These are phyloP conservation scores for Trichaptum fuscoviolaceum DNA, from an alignment of 768 basidiomycete genomes.

Conservation along the genomic window DNA sequence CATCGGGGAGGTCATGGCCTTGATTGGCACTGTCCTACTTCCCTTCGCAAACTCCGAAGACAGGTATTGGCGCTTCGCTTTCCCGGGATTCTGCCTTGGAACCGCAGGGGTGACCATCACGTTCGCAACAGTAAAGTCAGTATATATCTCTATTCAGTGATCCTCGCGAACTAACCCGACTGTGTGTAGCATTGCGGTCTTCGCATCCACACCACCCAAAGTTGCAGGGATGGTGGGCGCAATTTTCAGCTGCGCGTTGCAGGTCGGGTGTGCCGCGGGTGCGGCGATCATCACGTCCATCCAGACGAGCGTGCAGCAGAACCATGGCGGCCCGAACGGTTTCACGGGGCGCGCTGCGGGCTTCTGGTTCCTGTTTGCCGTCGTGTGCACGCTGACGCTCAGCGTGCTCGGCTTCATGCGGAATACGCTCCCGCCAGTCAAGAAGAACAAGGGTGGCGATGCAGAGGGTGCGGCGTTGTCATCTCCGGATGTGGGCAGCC, in stretches of 20 bases:
- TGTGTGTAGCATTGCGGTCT: constrained; percentile 49
- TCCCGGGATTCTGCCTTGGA: constrained; percentile 47
- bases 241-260: constrained; percentile 49
- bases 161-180: no score
- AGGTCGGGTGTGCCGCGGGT: constrained; percentile 48
- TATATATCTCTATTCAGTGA: no score
- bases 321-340: constrained; percentile 24
- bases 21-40: constrained; percentile 38
- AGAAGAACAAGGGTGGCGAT: neutral
- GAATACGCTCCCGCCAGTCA: constrained; percentile 1
- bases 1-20: constrained; percentile 31
- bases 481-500: no score
- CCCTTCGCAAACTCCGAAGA: constrained; percentile 34
- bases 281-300: constrained; percentile 45
- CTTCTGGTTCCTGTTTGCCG: constrained; percentile 36
- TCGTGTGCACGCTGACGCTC: constrained; percentile 28
- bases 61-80: constrained; percentile 41
- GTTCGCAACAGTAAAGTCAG: constrained; percentile 46
- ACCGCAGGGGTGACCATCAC: constrained; percentile 40
- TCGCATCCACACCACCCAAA: constrained; percentile 41
- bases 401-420: constrained; percentile 27
- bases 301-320: constrained; percentile 36
- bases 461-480: neutral
- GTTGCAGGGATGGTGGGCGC: constrained; percentile 51
- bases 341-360: constrained; percentile 37